Evolutionary conservation across 352 stramenopile species (phyloP), one percentile per base, ranked within the genome.

Genomic region (Phytophthora cactorum): DNA sequence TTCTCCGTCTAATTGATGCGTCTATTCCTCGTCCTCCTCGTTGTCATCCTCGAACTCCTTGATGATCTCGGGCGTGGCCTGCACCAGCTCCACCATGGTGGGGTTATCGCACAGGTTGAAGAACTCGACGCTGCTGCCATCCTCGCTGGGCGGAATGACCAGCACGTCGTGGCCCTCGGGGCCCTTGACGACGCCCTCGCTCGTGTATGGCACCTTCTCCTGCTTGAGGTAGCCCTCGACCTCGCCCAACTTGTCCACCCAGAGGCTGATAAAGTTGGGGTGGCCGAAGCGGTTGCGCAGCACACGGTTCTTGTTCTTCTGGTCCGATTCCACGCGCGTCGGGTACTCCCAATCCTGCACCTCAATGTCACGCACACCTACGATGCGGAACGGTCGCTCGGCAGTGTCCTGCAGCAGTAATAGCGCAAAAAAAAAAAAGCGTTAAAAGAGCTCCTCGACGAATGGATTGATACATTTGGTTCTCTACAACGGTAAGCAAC

Each of bases 201-300:
- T 84, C 4, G 64, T 52, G 73, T 80, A 76, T 6, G 84, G 81
- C 49, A 93, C 79, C 34, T 89, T 81, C 65, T 92, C 63, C 39
- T 79, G 65, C 69, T 89, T 77, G 17, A 95, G 73, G 59, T 86
- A 93, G 29, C 70, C 55, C 59, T 92, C 81, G 29, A 90, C 82
- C 61, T 84, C 77, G 29, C 61, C 52, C 29, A 95, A 72, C 66
- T 90, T 84, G 70, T 95, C 87, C 49, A 95, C 81, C 78, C 83
- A 95, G 15, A 95, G 70, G 41, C 83, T 92, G 63, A 95, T 89
- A 67, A 93, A 95, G 81, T 95, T 95, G 12, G 85, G 79, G 66
- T 89, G 67, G 43, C 78, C 59, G 72, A 92, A 95, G 38, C 81
- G 82, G 74, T 95, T 95, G 73, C 87, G 85, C 47, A 92, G 31